phyloP scores from a whole-genome alignment of 768 basidiomycete species.

The Arthromyces matolae region DNA sequence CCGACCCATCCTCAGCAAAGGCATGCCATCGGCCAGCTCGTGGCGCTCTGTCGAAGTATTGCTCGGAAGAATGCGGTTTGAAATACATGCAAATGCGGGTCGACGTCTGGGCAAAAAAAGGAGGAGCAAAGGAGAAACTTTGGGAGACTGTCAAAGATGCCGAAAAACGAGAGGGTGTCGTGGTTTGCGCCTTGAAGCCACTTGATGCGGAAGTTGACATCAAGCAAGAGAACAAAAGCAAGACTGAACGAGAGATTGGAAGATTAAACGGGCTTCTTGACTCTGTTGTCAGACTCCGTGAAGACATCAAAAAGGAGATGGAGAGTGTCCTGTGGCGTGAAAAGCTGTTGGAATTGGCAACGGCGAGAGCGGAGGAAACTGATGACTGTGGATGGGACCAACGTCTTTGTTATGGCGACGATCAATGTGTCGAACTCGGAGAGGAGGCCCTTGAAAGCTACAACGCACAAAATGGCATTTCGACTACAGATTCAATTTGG shows the following conservation, averaged over 20 bases:
- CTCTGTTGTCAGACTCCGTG: slow-evolving; percentile 55
- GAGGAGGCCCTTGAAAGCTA: slow-evolving; percentile 68
- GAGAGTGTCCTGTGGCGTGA: slow-evolving; percentile 71
- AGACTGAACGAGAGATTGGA: slow-evolving; percentile 52
- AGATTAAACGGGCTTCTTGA: slow-evolving; percentile 52
- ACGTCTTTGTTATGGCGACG: slow-evolving; percentile 78
- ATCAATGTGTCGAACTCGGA: slow-evolving; percentile 71
- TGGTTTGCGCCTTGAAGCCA: slow-evolving; percentile 39
- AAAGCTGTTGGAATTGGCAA: slow-evolving; percentile 62
- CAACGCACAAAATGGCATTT: slow-evolving; percentile 35
- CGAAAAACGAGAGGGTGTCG: slow-evolving; percentile 67
- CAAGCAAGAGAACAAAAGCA: slow-evolving; percentile 37
- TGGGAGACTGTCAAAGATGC: slow-evolving; percentile 76
- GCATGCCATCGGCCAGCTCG: slow-evolving; percentile 81
- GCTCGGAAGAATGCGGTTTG: slow-evolving; percentile 84
- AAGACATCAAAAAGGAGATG: slow-evolving; percentile 63
- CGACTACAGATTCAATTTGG: slow-evolving; percentile 56
- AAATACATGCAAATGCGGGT: slow-evolving; percentile 67
- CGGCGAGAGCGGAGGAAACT: slow-evolving; percentile 58
- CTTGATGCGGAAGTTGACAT: slow-evolving; percentile 24
- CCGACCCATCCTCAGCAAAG: slow-evolving; percentile 55
- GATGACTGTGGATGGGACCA: slow-evolving; percentile 88
- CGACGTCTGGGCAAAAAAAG: slow-evolving; percentile 56
- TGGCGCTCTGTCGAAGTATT: slow-evolving; percentile 85
- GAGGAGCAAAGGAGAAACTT: slow-evolving; percentile 58